Evolutionary conservation across 345 rosid genomes (phyloP), one percentile per base, ranked within the genome.

Genomic region (Melastoma malabathricum): DNA sequence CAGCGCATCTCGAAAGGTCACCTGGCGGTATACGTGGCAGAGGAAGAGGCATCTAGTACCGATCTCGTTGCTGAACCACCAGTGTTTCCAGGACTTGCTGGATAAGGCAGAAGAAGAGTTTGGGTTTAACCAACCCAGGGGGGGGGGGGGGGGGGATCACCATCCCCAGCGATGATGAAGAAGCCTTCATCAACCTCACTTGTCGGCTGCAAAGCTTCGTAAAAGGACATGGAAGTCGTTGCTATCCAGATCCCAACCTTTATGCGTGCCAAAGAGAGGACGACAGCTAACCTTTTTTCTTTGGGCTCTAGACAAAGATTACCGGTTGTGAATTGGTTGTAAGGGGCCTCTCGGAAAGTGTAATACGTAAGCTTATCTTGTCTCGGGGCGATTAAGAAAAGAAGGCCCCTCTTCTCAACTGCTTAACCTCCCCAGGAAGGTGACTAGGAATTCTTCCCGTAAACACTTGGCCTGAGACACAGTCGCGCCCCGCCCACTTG

Each of bases 81-180:
- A 77, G 43, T 67, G 43, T 12, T 80, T 80, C 58, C 72, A 41
- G 31, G 59, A 55, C 44, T 54, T 77, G 64, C 71, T 80, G 5
- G 54, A 19, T 34, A 49, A 25, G 19, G 68, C 72, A 0, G 66
- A 66, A 48, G 72, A 74, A 67, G 72, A 66, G 51, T 67, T 69
- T 34, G 77, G 81, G 0, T 80, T 65, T 43, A 16, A 63, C 51
- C 80, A 69, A 45, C 74, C 82, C 1, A 69, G 58, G 63, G 79
- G 79, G 2, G 79, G 77, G 44, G 67, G 67, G 58, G 63, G 79
- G 79, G 2, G 79, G 77, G 44, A 67, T 79, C 34, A 79, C 77
- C 18, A 67, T 75, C 18, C 79, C 82, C 1, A 73, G 71, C 58
- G 64, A 31, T 2, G 75, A 66, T 2, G 75, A 66, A 69, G 70